phyloP scores from a whole-genome alignment of 495 filamentous ascomycete species.

The Lepraria neglecta region DNA sequence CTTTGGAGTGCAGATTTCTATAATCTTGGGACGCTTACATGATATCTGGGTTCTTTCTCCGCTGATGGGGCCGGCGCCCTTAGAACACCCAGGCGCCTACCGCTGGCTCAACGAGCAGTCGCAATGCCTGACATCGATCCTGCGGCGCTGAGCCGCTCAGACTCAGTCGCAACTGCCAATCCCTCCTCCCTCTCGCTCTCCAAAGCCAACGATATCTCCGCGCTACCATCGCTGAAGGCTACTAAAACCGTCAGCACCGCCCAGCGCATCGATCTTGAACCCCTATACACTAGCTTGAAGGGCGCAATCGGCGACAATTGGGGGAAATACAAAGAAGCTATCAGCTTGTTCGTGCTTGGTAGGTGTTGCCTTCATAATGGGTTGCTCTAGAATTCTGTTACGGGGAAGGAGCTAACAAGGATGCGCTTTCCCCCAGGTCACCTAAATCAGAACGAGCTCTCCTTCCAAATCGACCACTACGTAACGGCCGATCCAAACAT shows the following conservation, averaged over 20 bases:
- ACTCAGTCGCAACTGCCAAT: slow-evolving; percentile 53
- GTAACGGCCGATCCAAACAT: slow-evolving; percentile 62
- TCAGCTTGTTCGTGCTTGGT: slow-evolving; percentile 78
- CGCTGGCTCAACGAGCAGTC: slow-evolving; percentile 34
- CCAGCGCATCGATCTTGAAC: slow-evolving; percentile 85
- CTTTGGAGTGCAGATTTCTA: background rate
- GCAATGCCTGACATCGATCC: slow-evolving; percentile 81
- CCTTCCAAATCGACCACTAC: slow-evolving; percentile 65
- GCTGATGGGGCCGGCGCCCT: slow-evolving; percentile 26
- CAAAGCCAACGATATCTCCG: slow-evolving; percentile 37
- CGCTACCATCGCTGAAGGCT: slow-evolving; percentile 48
- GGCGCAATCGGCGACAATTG: slow-evolving; percentile 75
- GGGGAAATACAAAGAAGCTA: slow-evolving; percentile 78
- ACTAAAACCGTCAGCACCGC: slow-evolving; percentile 58
- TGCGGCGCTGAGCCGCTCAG: slow-evolving; percentile 68
- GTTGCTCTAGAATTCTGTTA: slow-evolving; percentile 8
- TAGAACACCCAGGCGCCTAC: slow-evolving; percentile 26
- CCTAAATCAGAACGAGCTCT: slow-evolving; percentile 78
- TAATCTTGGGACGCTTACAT: background rate
- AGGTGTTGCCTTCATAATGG: slow-evolving; percentile 28
- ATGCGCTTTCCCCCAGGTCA: slow-evolving; percentile 49
- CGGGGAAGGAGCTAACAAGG: slow-evolving; percentile 7
- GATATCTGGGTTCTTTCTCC: slow-evolving; percentile 2
- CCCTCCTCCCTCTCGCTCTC: slow-evolving; percentile 56
- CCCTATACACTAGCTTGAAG: slow-evolving; percentile 82